Conservation (phyloP, 306 rosid species). For the Morella rubra region DNA sequence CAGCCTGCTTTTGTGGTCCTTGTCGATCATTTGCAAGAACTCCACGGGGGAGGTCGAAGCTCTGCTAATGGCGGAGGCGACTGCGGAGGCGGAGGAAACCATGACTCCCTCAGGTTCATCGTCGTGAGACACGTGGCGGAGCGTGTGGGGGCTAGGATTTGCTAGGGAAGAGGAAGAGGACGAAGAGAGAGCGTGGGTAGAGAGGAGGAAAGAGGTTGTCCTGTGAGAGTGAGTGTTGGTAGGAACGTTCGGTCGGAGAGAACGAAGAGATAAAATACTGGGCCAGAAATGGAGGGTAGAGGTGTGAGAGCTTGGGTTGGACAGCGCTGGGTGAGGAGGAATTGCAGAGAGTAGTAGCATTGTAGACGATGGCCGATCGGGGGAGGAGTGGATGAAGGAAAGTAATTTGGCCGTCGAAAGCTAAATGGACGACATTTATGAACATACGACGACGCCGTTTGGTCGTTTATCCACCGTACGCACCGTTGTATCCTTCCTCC, state of each 20-base stretch:
- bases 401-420: too few relatives aligned
- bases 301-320: constrained; percentile 28
- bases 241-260: constrained; percentile 3
- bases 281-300: constrained; percentile 18
- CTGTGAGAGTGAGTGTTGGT: not conserved
- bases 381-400: not conserved
- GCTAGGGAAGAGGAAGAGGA: constrained; percentile 32
- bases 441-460: constrained; percentile 10
- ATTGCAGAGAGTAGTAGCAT: constrained; percentile 52
- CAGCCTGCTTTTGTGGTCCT: constrained; percentile 38
- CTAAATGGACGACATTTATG: not conserved
- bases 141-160: constrained; percentile 33
- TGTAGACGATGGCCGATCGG: not conserved
- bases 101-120: constrained; percentile 29
- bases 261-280: constrained; percentile 18
- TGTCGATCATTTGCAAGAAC: constrained; percentile 63
- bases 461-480: too few relatives aligned
- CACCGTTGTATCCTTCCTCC: too few relatives aligned
- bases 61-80: constrained; percentile 67
- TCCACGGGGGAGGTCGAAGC: constrained; percentile 82
- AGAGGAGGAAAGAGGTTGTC: constrained; percentile 15
- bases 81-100: constrained; percentile 70
- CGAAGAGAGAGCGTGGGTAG: not conserved
- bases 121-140: constrained; percentile 48
- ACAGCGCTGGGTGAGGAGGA: constrained; percentile 22